Base-by-base conservation (phyloP, 1,284 basidiomycete genomes). In the Trichosporon sp. region DNA sequence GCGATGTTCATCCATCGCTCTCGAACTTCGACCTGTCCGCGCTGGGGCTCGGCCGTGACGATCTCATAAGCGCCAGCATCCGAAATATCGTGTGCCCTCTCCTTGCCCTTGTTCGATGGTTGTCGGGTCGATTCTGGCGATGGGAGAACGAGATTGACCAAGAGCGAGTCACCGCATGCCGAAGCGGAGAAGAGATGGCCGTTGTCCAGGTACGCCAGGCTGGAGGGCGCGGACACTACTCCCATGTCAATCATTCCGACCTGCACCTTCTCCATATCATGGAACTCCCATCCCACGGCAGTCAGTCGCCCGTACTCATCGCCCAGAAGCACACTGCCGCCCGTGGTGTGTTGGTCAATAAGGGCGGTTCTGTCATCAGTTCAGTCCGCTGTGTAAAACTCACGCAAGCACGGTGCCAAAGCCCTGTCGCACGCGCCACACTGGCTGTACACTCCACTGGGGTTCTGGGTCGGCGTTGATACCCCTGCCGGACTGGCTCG, bases 161-260 rank as follows among this genome's bases (percentile, higher is more conserved):
- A 82, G 74, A 92, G 90, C 0, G 93, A 91, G 79, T 96, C 91
- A 16, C 93, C 94, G 40, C 89, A 86, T 73, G 93, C 91, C 0
- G 94, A 96, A 1, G 93, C 91, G 4, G 95, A 85, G 79, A 91
- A 97, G 12, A 96, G 73, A n/a, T 88, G 84, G 76, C 91, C 89
- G 37, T 88, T 88, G 14, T 89, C 87, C n/a, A 96, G 86, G 78
- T 93, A 91, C 0, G 92, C 90, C 67, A 98, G 78, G 1, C 90
- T 88, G 1, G 88, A 91, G 0, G 93, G 86, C 5, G 94, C 87
- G 0, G 94, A 92, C 6, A 92, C 93, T 84, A 91, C 87, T 78
- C 94, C 94, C 5, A 94, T 83, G 38, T 91, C 90, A 16, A 91
- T 77, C 5, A 91, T 85, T 2, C 87, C 84, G n/a, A 95, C 85